phyloP scores from a whole-genome alignment of 1,284 basidiomycete species.

The Tetrapyrgos nigripes region DNA sequence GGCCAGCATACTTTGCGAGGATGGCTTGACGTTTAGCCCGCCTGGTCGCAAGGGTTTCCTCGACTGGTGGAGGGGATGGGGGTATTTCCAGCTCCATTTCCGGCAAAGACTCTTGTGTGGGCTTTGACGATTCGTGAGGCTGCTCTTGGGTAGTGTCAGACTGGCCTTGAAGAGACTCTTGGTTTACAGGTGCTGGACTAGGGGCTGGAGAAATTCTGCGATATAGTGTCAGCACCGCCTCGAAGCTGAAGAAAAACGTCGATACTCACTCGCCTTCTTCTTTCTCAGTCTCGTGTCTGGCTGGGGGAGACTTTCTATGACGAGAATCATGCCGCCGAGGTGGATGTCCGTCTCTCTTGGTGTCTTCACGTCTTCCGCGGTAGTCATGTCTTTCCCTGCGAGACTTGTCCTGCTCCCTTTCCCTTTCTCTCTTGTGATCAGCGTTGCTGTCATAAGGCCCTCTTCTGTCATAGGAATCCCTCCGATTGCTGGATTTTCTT shows the following conservation, averaged over 20 bases:
- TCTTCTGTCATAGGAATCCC: slow-evolving; percentile 42
- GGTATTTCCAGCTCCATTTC: slow-evolving; percentile 68
- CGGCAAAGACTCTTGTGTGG: slow-evolving; percentile 34
- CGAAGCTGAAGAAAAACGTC: slow-evolving; percentile 22
- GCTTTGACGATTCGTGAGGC: slow-evolving; percentile 27
- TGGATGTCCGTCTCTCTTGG: background rate
- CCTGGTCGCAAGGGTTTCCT: slow-evolving; percentile 80
- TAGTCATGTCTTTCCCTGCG: slow-evolving; percentile 12
- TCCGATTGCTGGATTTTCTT: slow-evolving; percentile 40
- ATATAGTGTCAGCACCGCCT: slow-evolving; percentile 10
- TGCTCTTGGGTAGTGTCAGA: slow-evolving; percentile 22
- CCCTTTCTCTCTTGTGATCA: slow-evolving; percentile 14
- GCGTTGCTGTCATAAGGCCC: slow-evolving; percentile 17
- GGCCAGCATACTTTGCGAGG: slow-evolving; percentile 78
- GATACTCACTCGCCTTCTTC: slow-evolving; percentile 84
- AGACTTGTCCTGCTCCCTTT: slow-evolving; percentile 10
- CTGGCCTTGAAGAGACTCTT: slow-evolving; percentile 24
- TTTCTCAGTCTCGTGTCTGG: slow-evolving; percentile 47
- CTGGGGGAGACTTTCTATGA: background rate
- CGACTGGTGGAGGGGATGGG: slow-evolving; percentile 65
- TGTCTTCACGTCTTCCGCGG: slow-evolving; percentile 2
- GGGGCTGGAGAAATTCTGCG: slow-evolving; percentile 66
- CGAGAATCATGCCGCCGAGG: slow-evolving; percentile 1
- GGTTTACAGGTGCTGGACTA: slow-evolving; percentile 20
- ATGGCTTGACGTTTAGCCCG: slow-evolving; percentile 85